Evolutionary conservation across 2,329 filamentous ascomycete genomes (phyloP).

Genomic region (Pseudodiploospora longispora): DNA sequence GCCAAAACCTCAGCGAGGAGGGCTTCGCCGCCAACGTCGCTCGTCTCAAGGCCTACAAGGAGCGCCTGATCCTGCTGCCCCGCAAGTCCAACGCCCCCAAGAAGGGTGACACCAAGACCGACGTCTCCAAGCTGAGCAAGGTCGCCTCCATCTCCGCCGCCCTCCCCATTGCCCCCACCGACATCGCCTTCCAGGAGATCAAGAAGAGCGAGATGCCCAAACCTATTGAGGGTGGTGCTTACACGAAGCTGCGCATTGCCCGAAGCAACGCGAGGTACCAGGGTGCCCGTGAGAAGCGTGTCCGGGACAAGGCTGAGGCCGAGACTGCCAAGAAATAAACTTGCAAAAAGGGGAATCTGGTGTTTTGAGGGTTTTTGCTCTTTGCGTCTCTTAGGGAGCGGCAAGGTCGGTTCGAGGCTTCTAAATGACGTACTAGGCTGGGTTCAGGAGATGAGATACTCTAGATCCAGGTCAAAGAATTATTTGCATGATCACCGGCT

Average conservation of each 20-base stretch:
- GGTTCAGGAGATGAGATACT: slow-evolving; percentile 30
- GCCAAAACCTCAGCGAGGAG: slow-evolving; percentile 96
- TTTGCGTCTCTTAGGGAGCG: slow-evolving; percentile 30
- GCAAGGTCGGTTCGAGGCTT: slow-evolving; percentile 30
- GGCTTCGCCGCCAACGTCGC: slow-evolving; percentile 89
- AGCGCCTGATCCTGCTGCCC: slow-evolving; percentile 94
- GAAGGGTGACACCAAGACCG: slow-evolving; percentile 86
- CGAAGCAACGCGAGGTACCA: slow-evolving; percentile 74
- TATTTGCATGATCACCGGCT: slow-evolving; percentile 34
- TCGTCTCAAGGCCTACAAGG: slow-evolving; percentile 96
- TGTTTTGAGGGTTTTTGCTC: slow-evolving; percentile 35
- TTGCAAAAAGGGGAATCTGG: slow-evolving; percentile 26
- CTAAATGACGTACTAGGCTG: slow-evolving; percentile 26
- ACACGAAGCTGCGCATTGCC: slow-evolving; percentile 74
- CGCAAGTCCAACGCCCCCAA: slow-evolving; percentile 90
- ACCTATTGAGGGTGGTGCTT: slow-evolving; percentile 73
- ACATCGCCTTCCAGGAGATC: slow-evolving; percentile 62
- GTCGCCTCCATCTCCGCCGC: slow-evolving; percentile 37
- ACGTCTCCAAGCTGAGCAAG: slow-evolving; percentile 58
- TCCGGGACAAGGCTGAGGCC: slow-evolving; percentile 78
- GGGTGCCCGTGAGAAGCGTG: slow-evolving; percentile 89
- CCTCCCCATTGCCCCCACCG: slow-evolving; percentile 66
- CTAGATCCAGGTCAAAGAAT: slow-evolving; percentile 34
- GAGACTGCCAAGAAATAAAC: slow-evolving; percentile 79
- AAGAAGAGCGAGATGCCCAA: slow-evolving; percentile 74